phyloP scores from a whole-genome alignment of 768 basidiomycete genomes.

The Lentinula raphanica region DNA sequence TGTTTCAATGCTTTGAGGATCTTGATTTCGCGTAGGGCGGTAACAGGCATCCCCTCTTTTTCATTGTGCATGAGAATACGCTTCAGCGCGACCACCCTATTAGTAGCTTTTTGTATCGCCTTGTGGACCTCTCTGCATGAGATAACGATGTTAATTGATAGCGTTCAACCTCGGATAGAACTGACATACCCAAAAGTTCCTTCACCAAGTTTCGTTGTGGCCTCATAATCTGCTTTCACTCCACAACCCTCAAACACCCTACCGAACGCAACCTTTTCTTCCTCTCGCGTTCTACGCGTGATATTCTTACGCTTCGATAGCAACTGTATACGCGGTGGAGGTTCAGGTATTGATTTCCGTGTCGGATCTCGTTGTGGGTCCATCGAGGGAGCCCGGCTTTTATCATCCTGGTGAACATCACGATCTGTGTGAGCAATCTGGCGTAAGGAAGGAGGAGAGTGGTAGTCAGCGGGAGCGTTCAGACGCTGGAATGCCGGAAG shows the following conservation, averaged over 20 bases:
- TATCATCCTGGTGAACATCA: conserved; percentile 1
- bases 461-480: conserved; percentile 38
- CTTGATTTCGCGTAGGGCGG: conserved; percentile 94
- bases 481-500: conserved; percentile 19
- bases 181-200: conserved; percentile 88
- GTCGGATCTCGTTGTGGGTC: background rate
- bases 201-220: conserved; percentile 87
- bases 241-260: conserved; percentile 67
- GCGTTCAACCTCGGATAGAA: too few relatives aligned
- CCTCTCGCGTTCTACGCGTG: conserved; percentile 48
- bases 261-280: conserved; percentile 67
- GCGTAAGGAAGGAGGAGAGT: conserved; percentile 38
- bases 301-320: background rate
- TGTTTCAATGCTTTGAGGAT: conserved; percentile 89
- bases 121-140: conserved; percentile 81
- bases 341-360: background rate
- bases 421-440: background rate
- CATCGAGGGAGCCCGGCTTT: background rate
- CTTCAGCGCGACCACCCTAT: conserved; percentile 77
- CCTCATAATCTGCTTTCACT: conserved; percentile 67
- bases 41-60: conserved; percentile 95
- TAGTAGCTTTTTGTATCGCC: conserved; percentile 60
- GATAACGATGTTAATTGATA: too few relatives aligned
- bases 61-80: conserved; percentile 96
- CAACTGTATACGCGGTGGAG: conserved; percentile 3